Conservation (phyloP, 495 filamentous ascomycete species). For the Tuber brumale region DNA sequence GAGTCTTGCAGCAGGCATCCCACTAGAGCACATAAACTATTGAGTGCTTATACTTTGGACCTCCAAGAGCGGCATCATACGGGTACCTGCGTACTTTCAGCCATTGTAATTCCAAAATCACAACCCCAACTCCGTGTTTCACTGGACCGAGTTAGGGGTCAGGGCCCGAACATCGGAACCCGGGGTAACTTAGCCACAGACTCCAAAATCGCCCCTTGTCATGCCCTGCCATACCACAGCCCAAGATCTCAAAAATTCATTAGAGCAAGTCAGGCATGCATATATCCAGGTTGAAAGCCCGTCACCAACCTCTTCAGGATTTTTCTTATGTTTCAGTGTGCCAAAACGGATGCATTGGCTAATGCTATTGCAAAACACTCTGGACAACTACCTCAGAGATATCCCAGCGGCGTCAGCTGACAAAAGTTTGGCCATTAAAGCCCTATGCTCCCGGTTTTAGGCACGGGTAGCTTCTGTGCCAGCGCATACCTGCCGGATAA, state of each 20-base stretch:
- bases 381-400: background rate
- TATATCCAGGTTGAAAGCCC: background rate
- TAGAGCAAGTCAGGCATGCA: background rate
- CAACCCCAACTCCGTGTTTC: background rate
- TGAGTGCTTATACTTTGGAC: background rate
- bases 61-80: background rate
- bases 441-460: background rate
- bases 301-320: background rate
- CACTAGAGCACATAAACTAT: background rate
- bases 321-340: background rate
- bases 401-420: background rate
- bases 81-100: background rate
- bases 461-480: background rate
- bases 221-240: background rate
- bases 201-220: background rate
- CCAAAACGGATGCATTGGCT: background rate
- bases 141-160: background rate
- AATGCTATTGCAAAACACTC: background rate
- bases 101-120: background rate
- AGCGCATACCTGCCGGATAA: background rate
- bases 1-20: background rate
- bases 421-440: background rate
- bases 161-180: background rate
- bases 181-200: background rate
- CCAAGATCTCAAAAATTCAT: background rate